phyloP scores from a whole-genome alignment of 2,329 filamentous ascomycete species.

The Calycina herbarum region DNA sequence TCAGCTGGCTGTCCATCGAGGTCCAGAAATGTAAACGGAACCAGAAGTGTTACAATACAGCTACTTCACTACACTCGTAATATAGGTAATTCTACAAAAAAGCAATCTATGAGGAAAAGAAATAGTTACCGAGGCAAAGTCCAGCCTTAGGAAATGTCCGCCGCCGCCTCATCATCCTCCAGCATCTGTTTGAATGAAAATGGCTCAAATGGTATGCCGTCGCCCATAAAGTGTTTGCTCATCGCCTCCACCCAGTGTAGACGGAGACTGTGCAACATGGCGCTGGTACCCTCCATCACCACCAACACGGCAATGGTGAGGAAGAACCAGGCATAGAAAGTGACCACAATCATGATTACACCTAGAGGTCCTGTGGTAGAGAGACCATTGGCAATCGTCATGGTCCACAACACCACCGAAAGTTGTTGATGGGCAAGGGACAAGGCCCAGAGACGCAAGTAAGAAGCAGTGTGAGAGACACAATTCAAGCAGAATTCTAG shows the following conservation, averaged over 20 bases:
- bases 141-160: conserved; percentile 45
- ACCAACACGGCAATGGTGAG: conserved; percentile 79
- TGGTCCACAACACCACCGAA: conserved; percentile 91
- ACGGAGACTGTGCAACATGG: conserved; percentile 90
- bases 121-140: conserved; percentile 4
- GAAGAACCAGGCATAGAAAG: conserved; percentile 89
- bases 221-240: conserved; percentile 95
- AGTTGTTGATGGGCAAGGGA: conserved; percentile 98
- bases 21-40: not conserved
- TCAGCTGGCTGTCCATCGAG: not conserved
- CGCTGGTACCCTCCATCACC: conserved; percentile 93
- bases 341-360: conserved; percentile 76
- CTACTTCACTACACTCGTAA: not conserved
- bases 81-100: conserved; percentile 30
- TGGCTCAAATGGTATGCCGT: conserved; percentile 81
- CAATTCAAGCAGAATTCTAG: conserved; percentile 98
- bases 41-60: conserved; percentile 2
- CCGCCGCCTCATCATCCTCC: conserved; percentile 73
- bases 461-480: conserved; percentile 97
- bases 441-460: conserved; percentile 96
- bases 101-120: conserved; percentile 13
- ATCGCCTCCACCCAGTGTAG: conserved; percentile 97
- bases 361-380: conserved; percentile 64
- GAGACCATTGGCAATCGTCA: conserved; percentile 85
- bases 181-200: conserved; percentile 84